Base-by-base conservation (phyloP, 768 basidiomycete species). In the Tephrocybe sp. region DNA sequence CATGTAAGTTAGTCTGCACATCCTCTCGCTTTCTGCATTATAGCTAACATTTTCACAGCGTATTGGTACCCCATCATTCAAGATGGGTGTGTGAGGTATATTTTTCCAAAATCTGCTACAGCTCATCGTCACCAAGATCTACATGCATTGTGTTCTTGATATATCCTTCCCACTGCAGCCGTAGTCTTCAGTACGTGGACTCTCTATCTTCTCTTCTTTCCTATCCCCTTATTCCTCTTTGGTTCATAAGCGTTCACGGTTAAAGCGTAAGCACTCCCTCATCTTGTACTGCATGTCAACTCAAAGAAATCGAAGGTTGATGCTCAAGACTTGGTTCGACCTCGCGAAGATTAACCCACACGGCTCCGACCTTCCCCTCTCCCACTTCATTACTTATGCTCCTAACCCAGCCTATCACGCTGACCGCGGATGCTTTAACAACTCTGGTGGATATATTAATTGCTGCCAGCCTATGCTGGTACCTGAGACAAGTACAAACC, bases 371-470 rank as follows among this genome's bases (percentile, higher is more conserved):
- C 5, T 14, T 13, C 35, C 35, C 35, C 10, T 36, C 14, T 14
- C 17, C 3, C 5, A 45, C 19, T 46, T 38, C 32, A 48, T 26
- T 14, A 20, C 22, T 45, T 31, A 39, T 7, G 13, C 1, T 9
- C 16, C 38, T 38, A 35, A 19, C 12, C 30, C 45, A 58, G 58
- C 32, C 16, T 41, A 19, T 55, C 16, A 55, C 57, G 12, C 44
- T 52, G 16, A 7, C 54, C 14, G 49, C 53, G 38, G 52, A 58
- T 36, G 59, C 50, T 4, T 26, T 60, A 30, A 43, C 57, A 19
- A 44, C 49, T 9, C 36, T 36, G 4, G 45, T 46, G 34, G 60
- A 61, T 40, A 49, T 54, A 12, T 47, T 61, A 26, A 61, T 61
- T 44, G 52, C 60, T 59, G 47, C 42, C 49, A n/a, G 34, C 42